Evolutionary conservation across 805 yeast genomes (phyloP).

Genomic region (Myxozyma neglecta): DNA sequence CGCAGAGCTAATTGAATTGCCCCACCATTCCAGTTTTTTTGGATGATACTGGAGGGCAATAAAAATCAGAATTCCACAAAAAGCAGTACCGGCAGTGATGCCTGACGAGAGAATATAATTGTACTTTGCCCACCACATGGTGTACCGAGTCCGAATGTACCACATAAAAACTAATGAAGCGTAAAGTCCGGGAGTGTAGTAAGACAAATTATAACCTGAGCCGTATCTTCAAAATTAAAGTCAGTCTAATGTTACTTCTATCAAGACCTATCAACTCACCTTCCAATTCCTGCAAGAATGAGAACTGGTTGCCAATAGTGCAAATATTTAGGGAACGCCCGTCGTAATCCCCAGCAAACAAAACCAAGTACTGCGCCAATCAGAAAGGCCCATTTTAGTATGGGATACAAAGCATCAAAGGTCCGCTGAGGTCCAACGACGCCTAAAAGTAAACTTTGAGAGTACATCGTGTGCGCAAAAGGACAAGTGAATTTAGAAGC

Average conservation of each 20-base stretch:
- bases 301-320: constrained; percentile 64
- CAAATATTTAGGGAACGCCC: constrained; percentile 33
- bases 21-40: constrained; percentile 61
- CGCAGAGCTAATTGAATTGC: constrained; percentile 41
- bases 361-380: constrained; percentile 55
- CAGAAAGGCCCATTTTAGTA: constrained; percentile 58
- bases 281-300: constrained; percentile 45
- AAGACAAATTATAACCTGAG: constrained; percentile 62
- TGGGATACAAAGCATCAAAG: constrained; percentile 53
- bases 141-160: constrained; percentile 53
- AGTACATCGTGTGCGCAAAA: constrained; percentile 49
- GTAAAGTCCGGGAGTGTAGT: constrained; percentile 71
- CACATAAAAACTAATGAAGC: constrained; percentile 59
- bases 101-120: constrained; percentile 66
- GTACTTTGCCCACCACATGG: constrained; percentile 74
- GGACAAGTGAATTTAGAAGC: constrained; percentile 51
- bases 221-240: not conserved
- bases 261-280: constrained; percentile 6
- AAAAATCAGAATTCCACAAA: constrained; percentile 59
- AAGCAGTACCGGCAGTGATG: constrained; percentile 64
- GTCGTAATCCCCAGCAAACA: constrained; percentile 41
- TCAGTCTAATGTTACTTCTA: not conserved
- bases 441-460: constrained; percentile 65
- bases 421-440: constrained; percentile 62
- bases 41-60: constrained; percentile 49